phyloP scores from a whole-genome alignment of 306 rosid species.

The barrel medic (Medicago truncatula) region MtrunA17r5.0-ANR NC_053045.1:42085501-42086000 shows the following conservation, averaged over 20 bases:
- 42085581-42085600: neutral
- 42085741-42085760: slow-evolving; percentile 64
- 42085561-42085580: neutral
- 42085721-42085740: slow-evolving; percentile 71
- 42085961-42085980: too few relatives aligned
- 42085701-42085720: slow-evolving; percentile 71
- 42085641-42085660: slow-evolving; percentile 57
- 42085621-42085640: slow-evolving; percentile 64
- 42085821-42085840: too few relatives aligned
- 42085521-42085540: neutral
- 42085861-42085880: slow-evolving; percentile 65
- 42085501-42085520: too few relatives aligned
- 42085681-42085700: slow-evolving; percentile 60
- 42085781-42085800: slow-evolving; percentile 70
- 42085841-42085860: slow-evolving; percentile 43
- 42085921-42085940: slow-evolving; percentile 50
- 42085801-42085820: slow-evolving; percentile 57
- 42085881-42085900: slow-evolving; percentile 61
- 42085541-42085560: slow-evolving; percentile 56
- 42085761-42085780: slow-evolving; percentile 68
- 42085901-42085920: slow-evolving; percentile 55
- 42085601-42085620: slow-evolving; percentile 46
- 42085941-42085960: slow-evolving; percentile 35
- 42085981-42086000: too few relatives aligned
- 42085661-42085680: slow-evolving; percentile 71